Base-by-base conservation (phyloP, 345 rosid species). In the Luvunga scandens region DNA sequence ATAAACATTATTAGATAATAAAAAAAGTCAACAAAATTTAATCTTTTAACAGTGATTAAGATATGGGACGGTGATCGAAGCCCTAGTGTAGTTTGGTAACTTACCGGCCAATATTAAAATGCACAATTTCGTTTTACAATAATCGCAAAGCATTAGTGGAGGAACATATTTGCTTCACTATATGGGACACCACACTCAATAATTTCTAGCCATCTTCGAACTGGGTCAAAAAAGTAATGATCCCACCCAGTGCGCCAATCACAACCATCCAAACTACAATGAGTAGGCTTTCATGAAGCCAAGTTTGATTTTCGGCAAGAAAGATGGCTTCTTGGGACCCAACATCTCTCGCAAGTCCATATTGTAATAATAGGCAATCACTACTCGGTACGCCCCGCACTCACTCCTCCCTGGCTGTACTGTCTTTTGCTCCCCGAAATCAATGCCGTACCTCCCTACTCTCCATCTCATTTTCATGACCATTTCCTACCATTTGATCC, bases 261-360 rank as follows among this genome's bases (percentile, higher is more conserved):
- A 53, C 66, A 83, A 83, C 79, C 79, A 70, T 81, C 81, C 83
- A 83, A 77, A 80, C 57, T 63, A 76, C 64, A 82, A 84, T 78
- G 73, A 80, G 81, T 42, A 38, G 67, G 36, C 7, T 25, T 76
- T 55, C 67, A 72, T 71, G 62, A 55, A 72, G 72, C 56, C 69
- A 24, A 48, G 55, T n/a, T 67, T 77, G 74, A 81, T 75, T 53
- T 69, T 39, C 55, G 50, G 42, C 80, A 71, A 24, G 55, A 75
- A 62, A 73, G 61, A 60, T 65, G 79, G 48, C 57, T n/a, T 48
- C 7, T 7, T 81, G 81, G 87, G 85, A 28, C 79, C 86, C 73
- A 71, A 66, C 27, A 62, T 45, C 48, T 48, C 61, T 57, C 31
- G 25, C 28, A 21, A 78, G 82, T 85, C 85, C 45, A 65, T 42